phyloP scores from a whole-genome alignment of 495 filamentous ascomycete genomes.

The Penicillium samsonianum region DNA sequence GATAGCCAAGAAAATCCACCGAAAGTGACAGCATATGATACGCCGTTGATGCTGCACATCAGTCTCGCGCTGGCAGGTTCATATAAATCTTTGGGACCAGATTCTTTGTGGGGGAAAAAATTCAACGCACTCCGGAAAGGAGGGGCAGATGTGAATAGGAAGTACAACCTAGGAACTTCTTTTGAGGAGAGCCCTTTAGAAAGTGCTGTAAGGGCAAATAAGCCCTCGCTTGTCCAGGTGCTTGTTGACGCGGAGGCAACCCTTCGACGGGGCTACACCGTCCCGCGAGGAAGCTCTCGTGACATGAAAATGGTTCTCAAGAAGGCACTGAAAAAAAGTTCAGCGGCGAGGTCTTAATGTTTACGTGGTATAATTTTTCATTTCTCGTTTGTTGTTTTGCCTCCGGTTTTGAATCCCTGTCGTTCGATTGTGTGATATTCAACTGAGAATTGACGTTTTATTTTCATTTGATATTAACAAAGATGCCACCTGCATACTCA shows the following conservation, averaged over 20 bases:
- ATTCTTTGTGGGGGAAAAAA: neutral
- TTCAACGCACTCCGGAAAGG: neutral
- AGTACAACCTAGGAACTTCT: neutral
- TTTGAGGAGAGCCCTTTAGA: neutral
- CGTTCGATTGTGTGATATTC: neutral
- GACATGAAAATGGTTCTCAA: neutral
- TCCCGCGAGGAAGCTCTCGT: neutral
- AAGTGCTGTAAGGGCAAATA: neutral
- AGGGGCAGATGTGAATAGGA: neutral
- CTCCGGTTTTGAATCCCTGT: too few relatives aligned
- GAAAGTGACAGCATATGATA: neutral
- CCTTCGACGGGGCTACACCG: neutral
- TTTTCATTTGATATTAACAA: neutral
- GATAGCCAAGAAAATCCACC: neutral
- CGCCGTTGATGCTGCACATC: slow-evolving; percentile 2
- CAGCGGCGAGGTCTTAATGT: neutral
- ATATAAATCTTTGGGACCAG: neutral
- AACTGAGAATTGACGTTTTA: neutral
- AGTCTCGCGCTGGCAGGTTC: neutral
- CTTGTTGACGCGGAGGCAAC: neutral
- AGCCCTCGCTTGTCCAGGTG: neutral
- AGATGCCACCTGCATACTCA: neutral
- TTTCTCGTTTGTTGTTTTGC: too few relatives aligned
- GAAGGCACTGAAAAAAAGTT: neutral
- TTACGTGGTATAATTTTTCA: too few relatives aligned